Conservation (phyloP, 495 filamentous ascomycete genomes). For the Talaromyces proteolyticus region DNA sequence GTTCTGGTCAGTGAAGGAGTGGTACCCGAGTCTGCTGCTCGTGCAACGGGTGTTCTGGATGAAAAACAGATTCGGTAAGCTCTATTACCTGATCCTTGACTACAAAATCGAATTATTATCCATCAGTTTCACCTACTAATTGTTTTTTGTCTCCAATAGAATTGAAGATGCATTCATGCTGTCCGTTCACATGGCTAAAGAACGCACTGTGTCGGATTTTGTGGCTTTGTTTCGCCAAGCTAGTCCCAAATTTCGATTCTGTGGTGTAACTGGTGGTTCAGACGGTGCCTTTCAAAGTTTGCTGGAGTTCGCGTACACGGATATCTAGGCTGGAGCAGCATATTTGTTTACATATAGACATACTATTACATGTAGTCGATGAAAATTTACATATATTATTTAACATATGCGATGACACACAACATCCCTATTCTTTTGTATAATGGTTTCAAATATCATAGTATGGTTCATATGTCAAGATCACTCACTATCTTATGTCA, state of each 20-base stretch:
- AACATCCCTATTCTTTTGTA: no score
- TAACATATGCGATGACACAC: no score
- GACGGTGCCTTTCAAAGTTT: constrained; percentile 22
- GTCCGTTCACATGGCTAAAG: constrained; percentile 16
- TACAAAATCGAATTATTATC: background rate
- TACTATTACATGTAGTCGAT: no score
- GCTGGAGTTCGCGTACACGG: constrained; percentile 15
- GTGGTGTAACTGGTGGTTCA: constrained; percentile 14
- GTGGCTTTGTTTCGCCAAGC: constrained; percentile 14
- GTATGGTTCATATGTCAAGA: no score
- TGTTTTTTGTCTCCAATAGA: constrained; percentile 7
- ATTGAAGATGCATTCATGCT: constrained; percentile 23
- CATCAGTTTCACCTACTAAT: background rate
- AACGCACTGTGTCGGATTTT: constrained; percentile 20
- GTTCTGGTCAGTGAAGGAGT: constrained; percentile 27
- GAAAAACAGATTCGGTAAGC: constrained; percentile 11
- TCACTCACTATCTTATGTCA: no score
- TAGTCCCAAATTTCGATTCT: constrained; percentile 13
- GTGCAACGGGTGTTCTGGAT: constrained; percentile 3
- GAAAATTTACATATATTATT: no score
- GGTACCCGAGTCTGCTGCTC: constrained; percentile 17
- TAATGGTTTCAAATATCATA: no score
- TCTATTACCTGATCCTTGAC: constrained; percentile 9
- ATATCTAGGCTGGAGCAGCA: background rate
- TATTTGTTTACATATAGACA: no score